Evolutionary conservation across 257 asterid genomes (phyloP).

Genomic region (Osmanthus fragrans): DNA sequence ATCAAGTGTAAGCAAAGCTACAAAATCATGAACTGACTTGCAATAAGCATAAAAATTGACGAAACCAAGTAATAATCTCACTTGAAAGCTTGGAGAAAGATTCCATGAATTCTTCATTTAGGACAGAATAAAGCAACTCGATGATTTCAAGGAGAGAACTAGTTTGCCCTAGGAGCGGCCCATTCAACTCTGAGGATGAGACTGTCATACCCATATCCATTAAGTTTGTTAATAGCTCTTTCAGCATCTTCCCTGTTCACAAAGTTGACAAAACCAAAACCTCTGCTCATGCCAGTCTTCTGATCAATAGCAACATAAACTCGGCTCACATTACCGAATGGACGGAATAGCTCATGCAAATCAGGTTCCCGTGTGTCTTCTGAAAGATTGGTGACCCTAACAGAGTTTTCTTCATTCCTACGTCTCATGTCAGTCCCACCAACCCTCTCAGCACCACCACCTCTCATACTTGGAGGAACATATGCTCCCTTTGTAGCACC

Average conservation of each 20-base stretch:
- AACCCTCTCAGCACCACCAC: slow-evolving; percentile 49
- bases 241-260: slow-evolving; percentile 83
- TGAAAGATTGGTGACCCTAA: slow-evolving; percentile 87
- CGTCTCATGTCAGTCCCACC: slow-evolving; percentile 85
- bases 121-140: neutral
- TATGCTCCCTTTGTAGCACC: slow-evolving; percentile 59
- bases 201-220: slow-evolving; percentile 89
- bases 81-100: neutral
- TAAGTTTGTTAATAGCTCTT: slow-evolving; percentile 90
- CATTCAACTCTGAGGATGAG: slow-evolving; percentile 95
- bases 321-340: slow-evolving; percentile 79
- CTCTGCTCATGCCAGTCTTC: slow-evolving; percentile 78
- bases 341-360: slow-evolving; percentile 79
- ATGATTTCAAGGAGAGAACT: slow-evolving; percentile 12
- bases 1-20: no score
- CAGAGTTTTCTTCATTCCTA: slow-evolving; percentile 87
- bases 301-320: slow-evolving; percentile 86
- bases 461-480: slow-evolving; percentile 82
- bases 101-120: neutral
- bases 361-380: slow-evolving; percentile 96
- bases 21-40: no score
- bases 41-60: neutral
- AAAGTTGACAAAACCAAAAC: slow-evolving; percentile 91
- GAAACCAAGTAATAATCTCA: neutral
- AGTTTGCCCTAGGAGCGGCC: slow-evolving; percentile 91